Evolutionary conservation across 192 early-diverging fungal species (phyloP).

Genomic region (Coemansia sp.): DNA sequence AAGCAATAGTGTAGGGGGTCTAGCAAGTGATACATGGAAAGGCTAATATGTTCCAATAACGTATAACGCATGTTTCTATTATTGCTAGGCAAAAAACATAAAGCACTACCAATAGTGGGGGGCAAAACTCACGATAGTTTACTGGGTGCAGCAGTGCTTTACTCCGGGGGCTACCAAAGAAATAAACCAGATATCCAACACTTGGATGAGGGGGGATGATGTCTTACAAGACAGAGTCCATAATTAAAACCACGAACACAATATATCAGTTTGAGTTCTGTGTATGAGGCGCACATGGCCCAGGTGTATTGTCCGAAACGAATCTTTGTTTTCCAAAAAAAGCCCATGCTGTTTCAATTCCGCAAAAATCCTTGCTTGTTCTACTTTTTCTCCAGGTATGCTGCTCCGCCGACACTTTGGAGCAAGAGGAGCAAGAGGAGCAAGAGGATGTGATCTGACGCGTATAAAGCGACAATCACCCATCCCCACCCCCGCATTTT

Average conservation of each 20-base stretch:
- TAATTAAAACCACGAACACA: neutral
- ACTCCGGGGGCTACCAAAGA: too few species aligned
- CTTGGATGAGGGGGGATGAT: neutral
- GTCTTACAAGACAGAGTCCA: neutral
- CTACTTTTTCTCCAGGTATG: neutral
- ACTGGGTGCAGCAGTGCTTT: neutral
- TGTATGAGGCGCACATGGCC: conserved; percentile 26
- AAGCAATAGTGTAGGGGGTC: neutral
- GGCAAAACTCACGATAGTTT: neutral
- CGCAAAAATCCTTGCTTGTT: neutral
- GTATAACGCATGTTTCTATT: neutral
- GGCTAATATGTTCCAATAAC: neutral
- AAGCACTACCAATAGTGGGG: neutral
- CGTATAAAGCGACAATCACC: neutral
- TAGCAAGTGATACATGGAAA: too few species aligned
- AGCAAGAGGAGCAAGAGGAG: too few species aligned
- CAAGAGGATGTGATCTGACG: neutral
- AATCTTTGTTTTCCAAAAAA: neutral
- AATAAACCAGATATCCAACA: too few species aligned
- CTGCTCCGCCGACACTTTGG: too few species aligned
- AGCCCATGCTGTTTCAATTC: conserved; percentile 3
- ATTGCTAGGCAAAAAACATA: neutral
- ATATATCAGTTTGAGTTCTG: neutral
- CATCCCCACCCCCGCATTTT: too few species aligned
- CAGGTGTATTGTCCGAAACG: conserved; percentile 2